Evolutionary conservation across 1,139 yeast species (phyloP).

Genomic region (Pichia sp.): DNA sequence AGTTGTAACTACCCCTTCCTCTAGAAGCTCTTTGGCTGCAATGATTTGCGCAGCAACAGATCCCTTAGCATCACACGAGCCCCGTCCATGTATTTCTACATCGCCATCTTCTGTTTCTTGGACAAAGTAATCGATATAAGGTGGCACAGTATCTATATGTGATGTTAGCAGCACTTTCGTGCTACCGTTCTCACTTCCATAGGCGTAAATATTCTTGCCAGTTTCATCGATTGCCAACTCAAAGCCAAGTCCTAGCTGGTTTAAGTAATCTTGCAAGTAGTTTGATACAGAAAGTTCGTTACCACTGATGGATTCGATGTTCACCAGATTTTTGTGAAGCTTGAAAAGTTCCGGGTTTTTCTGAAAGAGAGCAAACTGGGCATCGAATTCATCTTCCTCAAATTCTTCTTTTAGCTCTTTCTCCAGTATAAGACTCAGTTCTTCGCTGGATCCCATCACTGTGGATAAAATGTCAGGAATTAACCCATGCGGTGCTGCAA

Average conservation of each 20-base stretch:
- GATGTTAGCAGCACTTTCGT: constrained; percentile 54
- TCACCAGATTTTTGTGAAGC: constrained; percentile 27
- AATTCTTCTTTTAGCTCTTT: background rate
- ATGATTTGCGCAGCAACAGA: constrained; percentile 61
- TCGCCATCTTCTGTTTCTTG: constrained; percentile 33
- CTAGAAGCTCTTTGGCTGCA: constrained; percentile 45
- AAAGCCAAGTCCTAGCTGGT: constrained; percentile 19
- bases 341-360: constrained; percentile 22
- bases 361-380: constrained; percentile 8
- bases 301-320: constrained; percentile 25
- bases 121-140: constrained; percentile 49
- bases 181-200: constrained; percentile 42
- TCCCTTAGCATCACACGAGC: constrained; percentile 65
- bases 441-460: background rate
- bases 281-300: constrained; percentile 25
- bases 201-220: constrained; percentile 57
- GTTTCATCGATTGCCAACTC: constrained; percentile 40
- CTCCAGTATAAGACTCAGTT: background rate
- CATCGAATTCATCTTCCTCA: background rate
- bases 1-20: constrained; percentile 37
- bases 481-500: background rate
- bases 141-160: constrained; percentile 73
- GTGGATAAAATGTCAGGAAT: background rate
- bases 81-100: constrained; percentile 56
- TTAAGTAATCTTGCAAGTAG: constrained; percentile 22